Evolutionary conservation across 2,329 filamentous ascomycete species (phyloP).

Genomic region (Pseudogymnoascus sp.): DNA sequence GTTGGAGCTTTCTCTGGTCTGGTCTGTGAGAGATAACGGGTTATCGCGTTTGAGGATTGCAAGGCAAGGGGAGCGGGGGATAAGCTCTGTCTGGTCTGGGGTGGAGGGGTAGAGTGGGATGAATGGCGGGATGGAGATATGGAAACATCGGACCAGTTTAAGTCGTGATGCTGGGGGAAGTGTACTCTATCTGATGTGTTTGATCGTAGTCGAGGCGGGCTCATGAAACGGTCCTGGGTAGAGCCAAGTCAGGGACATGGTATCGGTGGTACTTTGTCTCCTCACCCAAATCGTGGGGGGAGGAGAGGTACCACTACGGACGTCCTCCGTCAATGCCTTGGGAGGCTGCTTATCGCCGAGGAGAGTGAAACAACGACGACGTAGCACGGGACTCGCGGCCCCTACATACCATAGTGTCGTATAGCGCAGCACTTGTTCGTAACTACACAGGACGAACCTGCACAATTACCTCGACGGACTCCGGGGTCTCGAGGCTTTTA

Average conservation of each 20-base stretch:
- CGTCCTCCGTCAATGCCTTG: not conserved
- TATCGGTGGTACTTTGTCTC: not conserved
- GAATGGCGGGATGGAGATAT: not conserved
- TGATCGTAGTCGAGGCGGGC: not conserved
- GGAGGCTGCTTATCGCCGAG: not conserved
- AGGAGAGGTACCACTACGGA: not conserved
- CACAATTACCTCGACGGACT: not conserved
- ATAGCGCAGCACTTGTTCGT: not conserved
- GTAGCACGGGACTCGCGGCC: slow-evolving; percentile 6
- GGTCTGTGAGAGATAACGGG: not conserved
- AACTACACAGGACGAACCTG: not conserved
- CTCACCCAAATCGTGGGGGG: not conserved
- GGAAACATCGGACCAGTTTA: slow-evolving; percentile 3
- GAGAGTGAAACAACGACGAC: not conserved
- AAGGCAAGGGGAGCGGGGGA: not conserved
- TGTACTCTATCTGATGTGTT: slow-evolving; percentile 4
- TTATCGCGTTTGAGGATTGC: not conserved
- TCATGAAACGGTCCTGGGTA: not conserved
- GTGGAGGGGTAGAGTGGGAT: not conserved
- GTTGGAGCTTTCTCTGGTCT: not conserved
- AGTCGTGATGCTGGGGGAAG: not conserved
- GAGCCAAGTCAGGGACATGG: not conserved
- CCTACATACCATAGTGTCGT: not conserved
- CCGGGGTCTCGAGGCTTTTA: not conserved
- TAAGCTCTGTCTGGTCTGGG: not conserved